Conservation (phyloP, 495 filamentous ascomycete species). For the Venustampulla echinocandica region DNA sequence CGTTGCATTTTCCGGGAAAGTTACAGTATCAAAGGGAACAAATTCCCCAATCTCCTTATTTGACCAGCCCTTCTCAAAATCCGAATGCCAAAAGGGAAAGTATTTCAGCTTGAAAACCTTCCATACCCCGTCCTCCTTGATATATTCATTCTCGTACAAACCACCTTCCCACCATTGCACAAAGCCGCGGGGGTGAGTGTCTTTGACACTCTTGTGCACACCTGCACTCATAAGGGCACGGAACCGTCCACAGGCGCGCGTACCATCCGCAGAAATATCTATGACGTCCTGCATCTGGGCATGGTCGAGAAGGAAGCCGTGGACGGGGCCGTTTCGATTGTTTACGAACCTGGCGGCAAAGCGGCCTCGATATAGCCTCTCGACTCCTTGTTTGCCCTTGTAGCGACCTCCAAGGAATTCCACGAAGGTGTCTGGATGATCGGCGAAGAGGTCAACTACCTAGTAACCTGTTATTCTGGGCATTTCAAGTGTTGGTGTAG, state of each 20-base stretch:
- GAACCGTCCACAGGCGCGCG: slow-evolving; percentile 44
- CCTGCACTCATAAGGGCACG: slow-evolving; percentile 47
- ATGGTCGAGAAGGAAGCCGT: slow-evolving; percentile 47
- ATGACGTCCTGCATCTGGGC: slow-evolving; percentile 49
- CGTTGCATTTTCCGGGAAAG: slow-evolving; percentile 38
- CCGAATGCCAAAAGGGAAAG: slow-evolving; percentile 50
- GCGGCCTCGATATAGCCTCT: slow-evolving; percentile 43
- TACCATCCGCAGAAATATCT: slow-evolving; percentile 37
- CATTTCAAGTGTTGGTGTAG: not conserved
- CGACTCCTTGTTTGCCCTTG: slow-evolving; percentile 42
- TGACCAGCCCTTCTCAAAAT: slow-evolving; percentile 43
- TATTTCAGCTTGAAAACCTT: slow-evolving; percentile 47
- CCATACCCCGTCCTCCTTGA: slow-evolving; percentile 48
- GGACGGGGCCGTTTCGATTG: slow-evolving; percentile 46
- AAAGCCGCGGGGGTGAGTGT: slow-evolving; percentile 39
- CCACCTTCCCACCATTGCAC: slow-evolving; percentile 50
- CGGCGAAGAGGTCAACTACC: slow-evolving; percentile 43
- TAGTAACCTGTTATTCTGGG: slow-evolving; percentile 13
- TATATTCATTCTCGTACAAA: slow-evolving; percentile 51
- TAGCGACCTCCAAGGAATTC: slow-evolving; percentile 48
- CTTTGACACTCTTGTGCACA: slow-evolving; percentile 38
- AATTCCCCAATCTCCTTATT: slow-evolving; percentile 41
- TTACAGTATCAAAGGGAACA: slow-evolving; percentile 36
- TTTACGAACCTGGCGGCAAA: slow-evolving; percentile 40
- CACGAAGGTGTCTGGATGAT: slow-evolving; percentile 46